Evolutionary conservation across 306 rosid species (phyloP).

Genomic region (Citrullus amarus): DNA sequence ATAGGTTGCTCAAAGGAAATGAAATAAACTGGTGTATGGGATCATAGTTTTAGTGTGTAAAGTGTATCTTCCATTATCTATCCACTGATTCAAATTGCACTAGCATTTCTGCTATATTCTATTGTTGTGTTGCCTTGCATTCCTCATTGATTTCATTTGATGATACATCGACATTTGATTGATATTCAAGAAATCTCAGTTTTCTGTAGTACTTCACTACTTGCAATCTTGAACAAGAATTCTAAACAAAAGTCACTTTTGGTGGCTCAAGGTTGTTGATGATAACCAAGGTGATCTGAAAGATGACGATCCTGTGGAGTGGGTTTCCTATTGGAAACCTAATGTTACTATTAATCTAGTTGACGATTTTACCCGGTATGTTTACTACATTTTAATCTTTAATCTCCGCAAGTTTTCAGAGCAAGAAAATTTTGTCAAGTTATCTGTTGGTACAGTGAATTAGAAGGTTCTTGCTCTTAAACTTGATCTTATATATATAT

Average conservation of each 20-base stretch:
- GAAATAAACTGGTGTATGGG: neutral
- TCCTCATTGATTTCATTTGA: neutral
- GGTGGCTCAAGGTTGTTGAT: constrained; percentile 41
- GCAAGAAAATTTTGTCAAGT: neutral
- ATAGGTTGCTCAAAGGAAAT: neutral
- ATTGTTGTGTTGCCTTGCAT: no score
- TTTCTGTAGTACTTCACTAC: neutral
- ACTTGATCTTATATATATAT: neutral
- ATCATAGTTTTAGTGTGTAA: neutral
- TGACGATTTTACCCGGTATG: constrained; percentile 80
- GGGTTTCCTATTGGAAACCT: constrained; percentile 85
- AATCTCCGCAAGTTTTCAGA: neutral
- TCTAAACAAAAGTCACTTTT: constrained; percentile 18
- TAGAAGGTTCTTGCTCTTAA: neutral
- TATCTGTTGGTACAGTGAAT: neutral
- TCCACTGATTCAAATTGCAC: neutral
- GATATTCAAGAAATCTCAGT: neutral
- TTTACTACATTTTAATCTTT: neutral
- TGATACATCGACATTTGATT: neutral
- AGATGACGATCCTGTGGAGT: constrained; percentile 59
- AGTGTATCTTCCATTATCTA: neutral
- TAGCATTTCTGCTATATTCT: neutral
- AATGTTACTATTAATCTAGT: constrained; percentile 83
- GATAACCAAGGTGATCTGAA: constrained; percentile 47
- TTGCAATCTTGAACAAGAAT: neutral